A percentile compares a stretch with the other conserved stretches of the same genome.
Conservation (phyloP, 192 early-diverging fungal species). For the Coemansia sp. region DNA sequence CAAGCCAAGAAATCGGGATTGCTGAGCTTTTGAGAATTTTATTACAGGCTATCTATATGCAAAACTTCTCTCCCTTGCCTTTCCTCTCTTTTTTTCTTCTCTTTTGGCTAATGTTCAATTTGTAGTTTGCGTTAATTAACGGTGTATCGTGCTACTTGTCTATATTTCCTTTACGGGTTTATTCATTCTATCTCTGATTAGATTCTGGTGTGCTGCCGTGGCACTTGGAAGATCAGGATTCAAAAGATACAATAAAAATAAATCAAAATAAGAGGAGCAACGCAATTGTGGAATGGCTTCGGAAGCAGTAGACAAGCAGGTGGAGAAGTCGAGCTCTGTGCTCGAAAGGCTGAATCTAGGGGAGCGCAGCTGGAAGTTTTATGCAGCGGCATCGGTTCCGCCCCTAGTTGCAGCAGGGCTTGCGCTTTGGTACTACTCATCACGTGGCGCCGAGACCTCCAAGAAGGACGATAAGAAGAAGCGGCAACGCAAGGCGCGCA, state of each 20-base stretch:
- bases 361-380: constrained; percentile 67
- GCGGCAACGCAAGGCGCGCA: constrained; percentile 41
- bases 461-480: constrained; percentile 47
- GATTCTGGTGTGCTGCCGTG: not conserved
- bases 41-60: not conserved
- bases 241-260: not conserved
- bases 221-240: not conserved
- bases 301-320: constrained; percentile 23
- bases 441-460: constrained; percentile 17
- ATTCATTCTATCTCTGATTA: not conserved
- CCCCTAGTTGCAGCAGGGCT: constrained; percentile 62
- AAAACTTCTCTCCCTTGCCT: not conserved
- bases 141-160: not conserved
- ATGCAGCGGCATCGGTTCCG: constrained; percentile 62
- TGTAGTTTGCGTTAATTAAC: not conserved
- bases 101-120: no score
- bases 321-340: constrained; percentile 36
- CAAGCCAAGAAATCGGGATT: no score
- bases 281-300: not conserved
- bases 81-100: not conserved
- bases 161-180: not conserved
- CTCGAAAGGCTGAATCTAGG: constrained; percentile 49
- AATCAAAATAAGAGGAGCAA: not conserved
- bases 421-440: constrained; percentile 66
- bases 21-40: not conserved